Conservation (phyloP, 306 rosid species). For the Senna tora region DNA sequence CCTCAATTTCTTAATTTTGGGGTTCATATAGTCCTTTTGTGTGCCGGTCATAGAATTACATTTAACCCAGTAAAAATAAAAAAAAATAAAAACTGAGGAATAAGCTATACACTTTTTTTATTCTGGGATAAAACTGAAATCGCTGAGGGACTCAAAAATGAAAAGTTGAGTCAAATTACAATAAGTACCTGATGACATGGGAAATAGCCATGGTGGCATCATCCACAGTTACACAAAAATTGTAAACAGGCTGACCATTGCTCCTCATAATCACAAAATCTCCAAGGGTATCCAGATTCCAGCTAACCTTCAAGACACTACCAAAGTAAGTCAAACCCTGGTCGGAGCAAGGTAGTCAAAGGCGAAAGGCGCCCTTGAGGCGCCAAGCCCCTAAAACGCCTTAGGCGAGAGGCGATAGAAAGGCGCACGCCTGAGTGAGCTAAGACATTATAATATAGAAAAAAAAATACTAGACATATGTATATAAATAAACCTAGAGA, state of each 20-base stretch:
- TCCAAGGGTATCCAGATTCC: constrained; percentile 98
- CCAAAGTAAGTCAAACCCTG: constrained; percentile 63
- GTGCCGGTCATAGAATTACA: background rate
- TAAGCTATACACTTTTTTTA: background rate
- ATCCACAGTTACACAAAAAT: constrained; percentile 96
- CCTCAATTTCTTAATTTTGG: background rate
- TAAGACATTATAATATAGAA: too few species aligned
- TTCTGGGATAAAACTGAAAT: background rate
- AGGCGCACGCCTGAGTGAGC: too few species aligned
- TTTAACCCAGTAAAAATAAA: too few species aligned
- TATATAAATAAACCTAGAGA: too few species aligned
- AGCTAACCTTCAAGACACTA: constrained; percentile 95
- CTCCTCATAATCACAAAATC: constrained; percentile 98
- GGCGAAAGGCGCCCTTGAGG: too few species aligned
- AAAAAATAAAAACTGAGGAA: background rate
- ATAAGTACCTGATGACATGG: constrained; percentile 84
- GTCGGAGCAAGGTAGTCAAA: too few species aligned
- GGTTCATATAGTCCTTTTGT: background rate
- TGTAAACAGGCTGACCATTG: constrained; percentile 96
- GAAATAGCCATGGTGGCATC: constrained; percentile 99
- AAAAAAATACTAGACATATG: too few species aligned
- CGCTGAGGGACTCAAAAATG: too few species aligned
- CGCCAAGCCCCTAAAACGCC: too few species aligned
- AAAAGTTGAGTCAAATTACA: too few species aligned
- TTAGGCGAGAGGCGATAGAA: too few species aligned